Percentiles rank a stretch among this genome's conserved stretches.
Evolutionary conservation across 495 filamentous ascomycete species (phyloP).

Genomic region (Rostrohypoxylon terebratum): DNA sequence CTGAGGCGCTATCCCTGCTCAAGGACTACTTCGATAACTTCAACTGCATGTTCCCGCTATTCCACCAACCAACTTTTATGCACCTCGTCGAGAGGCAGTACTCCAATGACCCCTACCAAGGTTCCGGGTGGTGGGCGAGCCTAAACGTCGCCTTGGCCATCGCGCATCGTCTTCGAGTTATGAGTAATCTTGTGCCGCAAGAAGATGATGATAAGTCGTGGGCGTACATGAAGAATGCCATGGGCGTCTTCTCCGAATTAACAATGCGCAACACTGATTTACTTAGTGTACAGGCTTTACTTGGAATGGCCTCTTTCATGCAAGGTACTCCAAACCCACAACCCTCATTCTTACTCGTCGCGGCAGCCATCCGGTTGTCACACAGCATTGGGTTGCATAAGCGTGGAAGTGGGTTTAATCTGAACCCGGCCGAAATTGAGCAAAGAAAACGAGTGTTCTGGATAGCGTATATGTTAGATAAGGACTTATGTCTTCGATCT

Average conservation of each 20-base stretch:
- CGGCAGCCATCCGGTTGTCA: conserved; percentile 89
- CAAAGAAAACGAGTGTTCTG: conserved; percentile 97
- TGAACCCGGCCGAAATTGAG: conserved; percentile 91
- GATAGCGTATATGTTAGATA: conserved; percentile 97
- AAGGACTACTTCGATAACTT: conserved; percentile 98
- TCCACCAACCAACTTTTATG: conserved; percentile 98
- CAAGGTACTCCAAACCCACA: conserved; percentile 98
- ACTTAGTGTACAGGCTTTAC: conserved; percentile 92
- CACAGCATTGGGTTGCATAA: conserved; percentile 97
- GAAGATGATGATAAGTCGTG: conserved; percentile 94
- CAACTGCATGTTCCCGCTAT: conserved; percentile 97
- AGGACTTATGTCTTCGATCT: conserved; percentile 92
- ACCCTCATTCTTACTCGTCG: conserved; percentile 91
- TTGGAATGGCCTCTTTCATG: conserved; percentile 96
- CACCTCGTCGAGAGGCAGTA: conserved; percentile 94
- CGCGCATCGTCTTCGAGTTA: conserved; percentile 89
- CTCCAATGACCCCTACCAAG: conserved; percentile 90
- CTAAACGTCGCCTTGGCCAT: conserved; percentile 95
- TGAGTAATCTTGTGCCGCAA: conserved; percentile 89
- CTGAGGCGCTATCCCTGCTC: conserved; percentile 82
- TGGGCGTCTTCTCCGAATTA: conserved; percentile 90
- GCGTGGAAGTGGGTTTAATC: conserved; percentile 86
- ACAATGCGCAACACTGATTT: conserved; percentile 97
- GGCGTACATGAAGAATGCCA: conserved; percentile 95
- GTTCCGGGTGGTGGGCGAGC: conserved; percentile 98